These are phyloP conservation scores for Eucalyptus guilfoylei DNA, from an alignment of 345 rosid genomes.

Conservation along the genomic window DNA sequence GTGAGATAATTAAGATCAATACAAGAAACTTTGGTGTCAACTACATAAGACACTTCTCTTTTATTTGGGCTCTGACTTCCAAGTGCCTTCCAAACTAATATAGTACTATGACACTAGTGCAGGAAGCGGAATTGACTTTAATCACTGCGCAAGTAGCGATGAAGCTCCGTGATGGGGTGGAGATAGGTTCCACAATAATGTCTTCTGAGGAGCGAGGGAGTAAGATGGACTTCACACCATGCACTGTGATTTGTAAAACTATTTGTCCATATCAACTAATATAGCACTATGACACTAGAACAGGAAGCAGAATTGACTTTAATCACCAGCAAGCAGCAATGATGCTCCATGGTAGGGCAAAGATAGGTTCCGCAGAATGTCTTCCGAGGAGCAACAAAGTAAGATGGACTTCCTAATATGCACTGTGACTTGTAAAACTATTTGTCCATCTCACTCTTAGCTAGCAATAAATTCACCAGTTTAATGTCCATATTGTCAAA, in stretches of 20 bases:
- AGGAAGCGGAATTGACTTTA: neutral
- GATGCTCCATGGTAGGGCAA: neutral
- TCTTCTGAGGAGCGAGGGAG: neutral
- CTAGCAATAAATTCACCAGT: neutral
- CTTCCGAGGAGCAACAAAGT: neutral
- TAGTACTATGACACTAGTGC: neutral
- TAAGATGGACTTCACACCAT: neutral
- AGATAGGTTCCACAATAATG: neutral
- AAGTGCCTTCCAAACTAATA: neutral
- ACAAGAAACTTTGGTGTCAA: neutral
- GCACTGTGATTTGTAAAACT: neutral
- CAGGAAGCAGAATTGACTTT: neutral
- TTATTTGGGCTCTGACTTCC: neutral
- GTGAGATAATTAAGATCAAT: neutral
- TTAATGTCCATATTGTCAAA: neutral
- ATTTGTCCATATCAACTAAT: neutral
- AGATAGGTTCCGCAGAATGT: neutral
- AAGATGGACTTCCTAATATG: neutral
- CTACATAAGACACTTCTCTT: neutral
- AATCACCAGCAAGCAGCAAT: neutral
- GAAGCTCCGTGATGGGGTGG: neutral
- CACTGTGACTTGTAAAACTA: neutral
- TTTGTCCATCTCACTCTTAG: neutral
- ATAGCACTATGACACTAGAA: neutral
- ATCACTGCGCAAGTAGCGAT: neutral